Evolutionary conservation across 345 rosid species (phyloP).

Genomic region (Nasturtium officinale): DNA sequence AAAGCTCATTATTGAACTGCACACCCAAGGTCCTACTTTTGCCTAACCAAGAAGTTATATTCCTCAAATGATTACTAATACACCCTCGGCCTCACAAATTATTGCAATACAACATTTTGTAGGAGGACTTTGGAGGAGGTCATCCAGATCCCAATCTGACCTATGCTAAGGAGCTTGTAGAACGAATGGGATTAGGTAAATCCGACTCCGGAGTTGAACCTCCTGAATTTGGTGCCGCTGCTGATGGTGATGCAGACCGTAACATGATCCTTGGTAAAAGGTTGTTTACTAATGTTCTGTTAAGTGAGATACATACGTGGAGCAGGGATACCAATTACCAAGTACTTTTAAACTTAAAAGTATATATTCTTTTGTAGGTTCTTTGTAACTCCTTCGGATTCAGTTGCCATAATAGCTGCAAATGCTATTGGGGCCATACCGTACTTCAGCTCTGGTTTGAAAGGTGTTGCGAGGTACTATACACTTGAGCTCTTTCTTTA

Average conservation of each 20-base stretch:
- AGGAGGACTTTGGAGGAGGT: conserved; percentile 99
- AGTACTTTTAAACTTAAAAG: conserved; percentile 7
- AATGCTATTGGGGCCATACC: conserved; percentile 92
- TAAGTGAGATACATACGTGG: conserved; percentile 7
- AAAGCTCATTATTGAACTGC: conserved; percentile 85
- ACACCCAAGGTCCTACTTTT: conserved; percentile 69
- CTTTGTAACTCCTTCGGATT: conserved; percentile 99
- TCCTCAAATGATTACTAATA: neutral
- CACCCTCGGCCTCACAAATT: conserved; percentile 12
- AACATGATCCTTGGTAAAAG: conserved; percentile 99
- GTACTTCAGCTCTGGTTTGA: conserved; percentile 87
- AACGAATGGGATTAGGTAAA: conserved; percentile 92
- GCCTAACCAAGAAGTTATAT: conserved; percentile 7
- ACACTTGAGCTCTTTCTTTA: neutral
- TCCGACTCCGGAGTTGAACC: conserved; percentile 69
- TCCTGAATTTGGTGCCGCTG: conserved; percentile 99
- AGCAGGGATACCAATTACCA: neutral
- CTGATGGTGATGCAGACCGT: conserved; percentile 99
- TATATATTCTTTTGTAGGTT: conserved; percentile 55
- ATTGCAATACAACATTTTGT: conserved; percentile 31
- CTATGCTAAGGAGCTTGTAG: conserved; percentile 95
- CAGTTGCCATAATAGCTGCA: conserved; percentile 98
- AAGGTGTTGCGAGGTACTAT: conserved; percentile 96
- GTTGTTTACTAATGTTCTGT: conserved; percentile 42
- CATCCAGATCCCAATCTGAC: conserved; percentile 99